phyloP scores from a whole-genome alignment of 352 stramenopile genomes.

The Globisporangium barbulae region DNA sequence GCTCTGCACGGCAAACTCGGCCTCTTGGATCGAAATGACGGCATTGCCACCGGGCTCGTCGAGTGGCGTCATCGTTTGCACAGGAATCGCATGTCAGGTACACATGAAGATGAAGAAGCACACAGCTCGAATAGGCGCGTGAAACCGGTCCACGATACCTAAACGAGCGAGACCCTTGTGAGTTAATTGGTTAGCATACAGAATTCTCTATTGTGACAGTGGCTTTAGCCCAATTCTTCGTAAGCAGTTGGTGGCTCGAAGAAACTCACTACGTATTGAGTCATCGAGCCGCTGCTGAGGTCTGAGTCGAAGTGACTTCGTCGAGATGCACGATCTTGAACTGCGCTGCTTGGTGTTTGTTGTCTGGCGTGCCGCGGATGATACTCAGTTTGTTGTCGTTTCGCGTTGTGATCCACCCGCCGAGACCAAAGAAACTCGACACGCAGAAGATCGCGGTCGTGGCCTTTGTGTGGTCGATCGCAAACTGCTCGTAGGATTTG shows the following conservation, averaged over 20 bases:
- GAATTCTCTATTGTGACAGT: background rate
- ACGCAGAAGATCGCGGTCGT: conserved; percentile 60
- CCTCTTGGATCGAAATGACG: conserved; percentile 24
- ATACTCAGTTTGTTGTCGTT: conserved; percentile 37
- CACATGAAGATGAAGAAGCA: background rate
- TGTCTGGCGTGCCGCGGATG: conserved; percentile 57
- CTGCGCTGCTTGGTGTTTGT: conserved; percentile 50
- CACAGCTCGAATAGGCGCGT: background rate
- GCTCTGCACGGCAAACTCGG: conserved; percentile 35
- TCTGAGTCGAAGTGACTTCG: conserved; percentile 11
- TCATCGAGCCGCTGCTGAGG: conserved; percentile 5
- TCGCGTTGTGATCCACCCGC: conserved; percentile 49
- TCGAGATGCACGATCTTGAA: conserved; percentile 66
- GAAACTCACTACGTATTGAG: background rate
- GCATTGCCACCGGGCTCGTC: background rate
- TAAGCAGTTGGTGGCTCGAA: too few species aligned
- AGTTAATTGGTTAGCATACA: background rate
- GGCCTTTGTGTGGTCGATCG: conserved; percentile 41
- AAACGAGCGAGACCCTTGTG: background rate
- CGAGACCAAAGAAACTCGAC: conserved; percentile 69
- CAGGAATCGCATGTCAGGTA: background rate
- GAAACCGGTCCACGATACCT: background rate
- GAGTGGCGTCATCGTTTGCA: background rate
- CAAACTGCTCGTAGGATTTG: conserved; percentile 77
- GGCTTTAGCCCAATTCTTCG: background rate